A percentile compares a stretch with the other conserved stretches of the same genome.
These are phyloP conservation scores for Aphanomyces cochlioides DNA, from an alignment of 352 stramenopile genomes.

Conservation along the genomic window DNA sequence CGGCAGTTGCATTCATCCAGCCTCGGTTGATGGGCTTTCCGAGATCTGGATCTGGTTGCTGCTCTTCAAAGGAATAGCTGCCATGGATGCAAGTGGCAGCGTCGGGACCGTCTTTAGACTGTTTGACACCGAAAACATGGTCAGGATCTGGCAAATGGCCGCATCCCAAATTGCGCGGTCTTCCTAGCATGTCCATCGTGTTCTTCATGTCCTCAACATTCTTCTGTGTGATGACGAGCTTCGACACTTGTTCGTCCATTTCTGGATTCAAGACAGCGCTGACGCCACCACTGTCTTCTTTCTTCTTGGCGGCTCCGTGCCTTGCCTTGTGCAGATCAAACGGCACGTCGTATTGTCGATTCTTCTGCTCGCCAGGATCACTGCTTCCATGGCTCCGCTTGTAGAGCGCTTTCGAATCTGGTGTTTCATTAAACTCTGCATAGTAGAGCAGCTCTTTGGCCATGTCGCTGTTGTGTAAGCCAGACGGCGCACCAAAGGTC, in stretches of 20 bases:
- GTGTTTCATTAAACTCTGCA: slow-evolving; percentile 52
- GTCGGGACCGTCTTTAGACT: slow-evolving; percentile 46
- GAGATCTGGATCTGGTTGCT: slow-evolving; percentile 78
- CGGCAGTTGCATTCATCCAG: slow-evolving; percentile 73
- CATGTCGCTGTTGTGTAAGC: slow-evolving; percentile 42
- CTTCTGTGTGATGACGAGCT: slow-evolving; percentile 47
- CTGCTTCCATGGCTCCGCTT: slow-evolving; percentile 71
- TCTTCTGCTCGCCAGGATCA: slow-evolving; percentile 80
- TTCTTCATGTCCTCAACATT: slow-evolving; percentile 71
- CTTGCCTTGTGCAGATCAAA: slow-evolving; percentile 66
- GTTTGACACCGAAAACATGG: slow-evolving; percentile 62
- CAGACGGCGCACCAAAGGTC: slow-evolving; percentile 47
- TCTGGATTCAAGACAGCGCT: slow-evolving; percentile 61
- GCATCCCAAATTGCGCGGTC: slow-evolving; percentile 56
- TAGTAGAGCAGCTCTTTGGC: slow-evolving; percentile 83
- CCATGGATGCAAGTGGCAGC: slow-evolving; percentile 80
- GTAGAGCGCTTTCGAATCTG: slow-evolving; percentile 65
- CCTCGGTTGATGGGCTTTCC: slow-evolving; percentile 76
- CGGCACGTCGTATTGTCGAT: slow-evolving; percentile 68
- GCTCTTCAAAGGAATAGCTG: slow-evolving; percentile 70
- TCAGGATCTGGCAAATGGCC: slow-evolving; percentile 31
- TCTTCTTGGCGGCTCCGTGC: slow-evolving; percentile 55
- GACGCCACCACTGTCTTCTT: slow-evolving; percentile 50
- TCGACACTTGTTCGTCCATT: slow-evolving; percentile 51
- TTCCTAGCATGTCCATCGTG: slow-evolving; percentile 71